Evolutionary conservation across 306 rosid species (phyloP).

Genomic region (Pterocarpus macrocarpus): DNA sequence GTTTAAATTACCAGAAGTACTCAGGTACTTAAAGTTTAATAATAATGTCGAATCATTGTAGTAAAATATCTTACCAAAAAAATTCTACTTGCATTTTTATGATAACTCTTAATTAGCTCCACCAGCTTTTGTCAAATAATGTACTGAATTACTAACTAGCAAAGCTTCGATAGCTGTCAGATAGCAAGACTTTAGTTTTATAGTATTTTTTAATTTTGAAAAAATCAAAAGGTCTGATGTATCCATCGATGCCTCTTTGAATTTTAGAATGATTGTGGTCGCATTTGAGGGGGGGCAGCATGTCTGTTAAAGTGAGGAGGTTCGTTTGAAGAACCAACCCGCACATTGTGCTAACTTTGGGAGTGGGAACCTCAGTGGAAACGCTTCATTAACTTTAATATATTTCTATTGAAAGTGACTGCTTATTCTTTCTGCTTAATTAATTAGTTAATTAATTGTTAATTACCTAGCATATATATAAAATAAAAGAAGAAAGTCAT

Average conservation of each 20-base stretch:
- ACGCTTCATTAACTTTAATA: slow-evolving; percentile 41
- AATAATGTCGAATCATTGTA: background rate
- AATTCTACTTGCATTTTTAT: background rate
- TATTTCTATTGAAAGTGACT: slow-evolving; percentile 36
- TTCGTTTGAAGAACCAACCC: slow-evolving; percentile 33
- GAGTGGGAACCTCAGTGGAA: slow-evolving; percentile 61
- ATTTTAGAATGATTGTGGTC: slow-evolving; percentile 76
- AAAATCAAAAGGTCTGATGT: slow-evolving; percentile 28
- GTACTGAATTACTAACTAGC: slow-evolving; percentile 3
- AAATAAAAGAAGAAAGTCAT: slow-evolving; percentile 21
- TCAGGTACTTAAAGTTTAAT: background rate
- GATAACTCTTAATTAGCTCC: background rate
- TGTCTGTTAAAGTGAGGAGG: slow-evolving; percentile 73
- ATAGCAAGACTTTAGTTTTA: background rate
- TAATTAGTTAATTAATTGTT: slow-evolving; percentile 24
- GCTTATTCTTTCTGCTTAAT: slow-evolving; percentile 2
- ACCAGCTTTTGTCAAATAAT: slow-evolving; percentile 27
- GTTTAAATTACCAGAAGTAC: background rate
- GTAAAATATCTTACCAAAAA: background rate
- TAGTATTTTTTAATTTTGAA: background rate
- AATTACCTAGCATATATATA: background rate
- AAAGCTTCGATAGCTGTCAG: slow-evolving; percentile 28
- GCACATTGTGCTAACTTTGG: slow-evolving; percentile 41
- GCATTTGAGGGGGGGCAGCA: slow-evolving; percentile 52
- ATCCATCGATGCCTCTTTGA: slow-evolving; percentile 35